Percentiles rank a stretch among this genome's conserved stretches.
Evolutionary conservation across 352 stramenopile species (phyloP).

Genomic region (Elongisporangium prolatum): DNA sequence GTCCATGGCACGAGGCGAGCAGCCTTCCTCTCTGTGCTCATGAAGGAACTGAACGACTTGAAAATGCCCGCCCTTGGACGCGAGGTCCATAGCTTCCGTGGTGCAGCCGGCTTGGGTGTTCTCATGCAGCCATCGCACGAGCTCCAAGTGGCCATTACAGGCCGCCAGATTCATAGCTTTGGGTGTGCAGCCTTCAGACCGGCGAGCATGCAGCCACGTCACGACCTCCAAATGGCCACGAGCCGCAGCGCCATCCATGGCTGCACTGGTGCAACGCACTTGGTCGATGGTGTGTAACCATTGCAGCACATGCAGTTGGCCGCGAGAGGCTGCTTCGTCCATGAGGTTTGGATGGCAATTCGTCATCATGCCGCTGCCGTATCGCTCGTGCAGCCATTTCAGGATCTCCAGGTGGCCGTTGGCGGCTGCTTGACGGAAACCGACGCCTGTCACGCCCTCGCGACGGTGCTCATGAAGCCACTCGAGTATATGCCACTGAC

Average conservation of each 20-base stretch:
- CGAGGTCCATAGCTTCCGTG: conserved; percentile 33
- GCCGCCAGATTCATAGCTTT: conserved; percentile 61
- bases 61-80: conserved; percentile 27
- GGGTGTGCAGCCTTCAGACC: conserved; percentile 30
- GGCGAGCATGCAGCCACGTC: conserved; percentile 35
- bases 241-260: conserved; percentile 36
- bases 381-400: conserved; percentile 30
- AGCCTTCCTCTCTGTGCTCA: conserved; percentile 27
- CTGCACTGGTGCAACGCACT: conserved; percentile 37
- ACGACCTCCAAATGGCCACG: conserved; percentile 36
- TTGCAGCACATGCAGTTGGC: conserved; percentile 28
- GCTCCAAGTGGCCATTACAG: conserved; percentile 33
- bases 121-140: conserved; percentile 39
- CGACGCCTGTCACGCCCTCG: conserved; percentile 33
- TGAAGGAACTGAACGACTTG: conserved; percentile 34
- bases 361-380: conserved; percentile 14
- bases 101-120: conserved; percentile 31
- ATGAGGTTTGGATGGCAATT: conserved; percentile 31
- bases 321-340: conserved; percentile 28
- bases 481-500: conserved; percentile 46
- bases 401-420: conserved; percentile 36
- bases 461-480: conserved; percentile 44
- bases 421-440: conserved; percentile 24
- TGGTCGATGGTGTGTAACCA: conserved; percentile 25
- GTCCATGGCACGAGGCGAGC: conserved; percentile 37